phyloP scores from a whole-genome alignment of 2,329 filamentous ascomycete species.

The Clonostachys chloroleuca region DNA sequence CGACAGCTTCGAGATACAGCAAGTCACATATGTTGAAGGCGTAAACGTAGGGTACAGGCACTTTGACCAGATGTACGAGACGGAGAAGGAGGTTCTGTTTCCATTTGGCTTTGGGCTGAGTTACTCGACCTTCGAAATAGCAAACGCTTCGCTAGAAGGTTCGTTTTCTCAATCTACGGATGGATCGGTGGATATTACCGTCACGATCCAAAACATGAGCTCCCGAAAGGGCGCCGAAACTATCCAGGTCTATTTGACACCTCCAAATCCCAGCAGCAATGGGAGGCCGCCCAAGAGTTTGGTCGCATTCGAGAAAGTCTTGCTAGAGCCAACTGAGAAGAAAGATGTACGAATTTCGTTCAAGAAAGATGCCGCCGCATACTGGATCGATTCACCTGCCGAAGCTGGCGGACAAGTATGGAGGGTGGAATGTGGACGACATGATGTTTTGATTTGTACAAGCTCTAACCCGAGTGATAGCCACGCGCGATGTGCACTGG shows the following conservation, averaged over 20 bases:
- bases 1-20: constrained; percentile 40
- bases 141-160: constrained; percentile 9
- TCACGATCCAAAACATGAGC: constrained; percentile 50
- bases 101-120: constrained; percentile 64
- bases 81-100: constrained; percentile 50
- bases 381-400: too few species aligned
- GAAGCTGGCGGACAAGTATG: too few species aligned
- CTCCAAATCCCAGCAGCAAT: not conserved
- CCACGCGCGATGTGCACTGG: too few species aligned
- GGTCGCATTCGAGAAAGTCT: constrained; percentile 20
- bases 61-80: constrained; percentile 47
- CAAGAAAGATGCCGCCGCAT: too few species aligned
- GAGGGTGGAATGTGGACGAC: too few species aligned
- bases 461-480: too few species aligned
- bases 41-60: constrained; percentile 65
- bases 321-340: not conserved
- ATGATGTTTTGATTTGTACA: too few species aligned
- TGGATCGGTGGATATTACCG: constrained; percentile 43
- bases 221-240: constrained; percentile 44
- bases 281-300: constrained; percentile 19
- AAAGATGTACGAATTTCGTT: too few species aligned
- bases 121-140: constrained; percentile 57
- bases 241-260: constrained; percentile 45
- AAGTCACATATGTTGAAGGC: constrained; percentile 60
- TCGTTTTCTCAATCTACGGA: too few species aligned